These are phyloP conservation scores for Fusarium beomiforme DNA, from an alignment of 2,329 filamentous ascomycete genomes.

Conservation along the genomic window DNA sequence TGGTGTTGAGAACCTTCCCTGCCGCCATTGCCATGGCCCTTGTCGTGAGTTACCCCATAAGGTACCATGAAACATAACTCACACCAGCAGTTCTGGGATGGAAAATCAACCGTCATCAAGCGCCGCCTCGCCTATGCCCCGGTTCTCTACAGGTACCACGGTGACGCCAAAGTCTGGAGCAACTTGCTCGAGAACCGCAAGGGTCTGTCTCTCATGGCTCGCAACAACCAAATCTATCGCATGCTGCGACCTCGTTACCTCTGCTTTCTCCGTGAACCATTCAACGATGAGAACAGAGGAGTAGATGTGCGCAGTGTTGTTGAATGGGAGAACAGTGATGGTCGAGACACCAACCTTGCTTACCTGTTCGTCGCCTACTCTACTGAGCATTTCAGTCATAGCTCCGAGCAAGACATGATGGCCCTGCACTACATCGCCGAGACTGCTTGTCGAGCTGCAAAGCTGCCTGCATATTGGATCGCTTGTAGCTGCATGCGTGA, in stretches of 20 bases:
- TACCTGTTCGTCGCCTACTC: slow-evolving; percentile 44
- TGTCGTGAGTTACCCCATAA: slow-evolving; percentile 19
- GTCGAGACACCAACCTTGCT: slow-evolving; percentile 26
- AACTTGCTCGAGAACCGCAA: slow-evolving; percentile 42
- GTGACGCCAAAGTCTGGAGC: slow-evolving; percentile 42
- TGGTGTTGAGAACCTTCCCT: slow-evolving; percentile 37
- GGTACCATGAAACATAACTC: neutral
- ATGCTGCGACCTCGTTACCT: slow-evolving; percentile 39
- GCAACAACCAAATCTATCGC: slow-evolving; percentile 39
- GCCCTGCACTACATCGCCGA: slow-evolving; percentile 43
- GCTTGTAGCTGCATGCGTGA: slow-evolving; percentile 43
- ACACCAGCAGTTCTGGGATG: slow-evolving; percentile 37
- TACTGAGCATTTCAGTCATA: slow-evolving; percentile 39
- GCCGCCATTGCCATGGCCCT: slow-evolving; percentile 41
- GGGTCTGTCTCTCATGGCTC: slow-evolving; percentile 30
- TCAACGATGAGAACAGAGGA: slow-evolving; percentile 36
- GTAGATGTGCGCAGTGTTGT: slow-evolving; percentile 38
- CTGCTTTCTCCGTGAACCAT: slow-evolving; percentile 39
- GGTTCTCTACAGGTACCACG: slow-evolving; percentile 38
- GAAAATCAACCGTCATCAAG: slow-evolving; percentile 18
- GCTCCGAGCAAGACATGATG: slow-evolving; percentile 36
- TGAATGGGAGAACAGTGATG: slow-evolving; percentile 39
- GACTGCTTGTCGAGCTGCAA: slow-evolving; percentile 40
- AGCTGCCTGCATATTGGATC: slow-evolving; percentile 42
- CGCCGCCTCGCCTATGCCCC: slow-evolving; percentile 38